Evolutionary conservation across 768 basidiomycete genomes (phyloP).

Genomic region (Leccinum boreale): DNA sequence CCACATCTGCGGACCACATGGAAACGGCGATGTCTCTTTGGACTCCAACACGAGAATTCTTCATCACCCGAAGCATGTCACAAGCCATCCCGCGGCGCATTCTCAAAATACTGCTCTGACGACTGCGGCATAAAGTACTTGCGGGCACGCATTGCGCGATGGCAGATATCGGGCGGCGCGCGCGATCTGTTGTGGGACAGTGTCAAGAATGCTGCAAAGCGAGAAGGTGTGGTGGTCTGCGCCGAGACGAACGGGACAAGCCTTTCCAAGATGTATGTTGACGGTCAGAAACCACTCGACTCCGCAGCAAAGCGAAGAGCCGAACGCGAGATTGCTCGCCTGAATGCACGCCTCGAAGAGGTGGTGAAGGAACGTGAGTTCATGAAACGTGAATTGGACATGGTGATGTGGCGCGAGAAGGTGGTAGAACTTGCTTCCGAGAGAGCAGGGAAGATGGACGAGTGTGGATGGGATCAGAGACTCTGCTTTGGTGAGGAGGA

Average conservation of each 20-base stretch:
- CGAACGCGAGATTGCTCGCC: constrained; percentile 52
- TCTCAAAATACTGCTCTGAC: constrained; percentile 91
- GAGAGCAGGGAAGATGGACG: constrained; percentile 58
- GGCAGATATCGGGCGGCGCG: constrained; percentile 60
- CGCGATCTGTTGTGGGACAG: constrained; percentile 68
- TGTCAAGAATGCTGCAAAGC: constrained; percentile 64
- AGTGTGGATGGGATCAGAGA: constrained; percentile 89
- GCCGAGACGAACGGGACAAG: constrained; percentile 29
- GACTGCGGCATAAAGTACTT: constrained; percentile 80
- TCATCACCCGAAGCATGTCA: constrained; percentile 68
- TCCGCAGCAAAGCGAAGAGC: constrained; percentile 44
- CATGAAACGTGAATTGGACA: constrained; percentile 66
- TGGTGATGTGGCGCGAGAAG: constrained; percentile 66
- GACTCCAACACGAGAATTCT: constrained; percentile 61
- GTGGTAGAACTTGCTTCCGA: constrained; percentile 65
- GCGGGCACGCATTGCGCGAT: constrained; percentile 59
- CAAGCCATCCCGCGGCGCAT: constrained; percentile 72
- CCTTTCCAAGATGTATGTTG: constrained; percentile 23
- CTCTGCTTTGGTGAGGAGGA: constrained; percentile 82
- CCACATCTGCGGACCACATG: constrained; percentile 70
- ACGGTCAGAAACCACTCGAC: constrained; percentile 19
- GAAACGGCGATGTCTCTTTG: constrained; percentile 74
- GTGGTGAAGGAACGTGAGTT: constrained; percentile 60
- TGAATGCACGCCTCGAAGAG: constrained; percentile 52
- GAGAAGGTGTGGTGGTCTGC: constrained; percentile 66